phyloP scores from a whole-genome alignment of 2,329 filamentous ascomycete genomes.

The Tolypocladium paradoxum region DNA sequence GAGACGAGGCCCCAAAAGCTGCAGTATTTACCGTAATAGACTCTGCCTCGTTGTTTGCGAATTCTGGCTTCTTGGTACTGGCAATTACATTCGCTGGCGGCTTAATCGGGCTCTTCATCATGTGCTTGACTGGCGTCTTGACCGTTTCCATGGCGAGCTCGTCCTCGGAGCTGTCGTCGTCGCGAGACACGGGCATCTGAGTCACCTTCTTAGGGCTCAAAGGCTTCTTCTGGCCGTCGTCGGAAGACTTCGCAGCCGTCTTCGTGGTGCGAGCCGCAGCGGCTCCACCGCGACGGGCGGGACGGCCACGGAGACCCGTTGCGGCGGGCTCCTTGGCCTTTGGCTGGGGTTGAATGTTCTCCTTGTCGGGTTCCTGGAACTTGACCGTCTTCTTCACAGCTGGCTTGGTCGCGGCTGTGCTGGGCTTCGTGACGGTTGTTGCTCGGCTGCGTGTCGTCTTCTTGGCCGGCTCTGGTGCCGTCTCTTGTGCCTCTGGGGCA shows the following conservation, averaged over 20 bases:
- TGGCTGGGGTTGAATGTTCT: constrained; percentile 40
- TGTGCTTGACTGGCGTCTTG: constrained; percentile 36
- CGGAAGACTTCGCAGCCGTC: constrained; percentile 15
- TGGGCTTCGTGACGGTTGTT: constrained; percentile 18
- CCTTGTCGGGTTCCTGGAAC: constrained; percentile 55
- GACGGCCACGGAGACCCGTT: constrained; percentile 25
- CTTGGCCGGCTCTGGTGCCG: constrained; percentile 17
- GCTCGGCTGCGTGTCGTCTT: constrained; percentile 18
- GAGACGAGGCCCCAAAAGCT: constrained; percentile 5
- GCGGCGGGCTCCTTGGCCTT: constrained; percentile 24
- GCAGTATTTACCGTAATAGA: constrained; percentile 15
- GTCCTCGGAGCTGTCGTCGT: constrained; percentile 42
- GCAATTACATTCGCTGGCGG: constrained; percentile 18
- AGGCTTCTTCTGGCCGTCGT: constrained; percentile 30
- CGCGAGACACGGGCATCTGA: constrained; percentile 38
- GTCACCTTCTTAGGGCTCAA: constrained; percentile 56
- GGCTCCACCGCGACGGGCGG: constrained; percentile 31
- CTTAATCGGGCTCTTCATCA: constrained; percentile 47
- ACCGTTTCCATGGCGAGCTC: constrained; percentile 41
- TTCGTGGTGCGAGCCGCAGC: constrained; percentile 22
- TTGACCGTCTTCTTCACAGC: constrained; percentile 50
- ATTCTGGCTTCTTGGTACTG: constrained; percentile 5
- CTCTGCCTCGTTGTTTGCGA: constrained; percentile 1
- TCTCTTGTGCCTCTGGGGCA: constrained; percentile 8
- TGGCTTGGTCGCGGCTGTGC: constrained; percentile 26